Percentiles rank a stretch among this genome's conserved stretches.
phyloP scores from a whole-genome alignment of 805 yeast genomes.

The Myxozyma monticola region DNA sequence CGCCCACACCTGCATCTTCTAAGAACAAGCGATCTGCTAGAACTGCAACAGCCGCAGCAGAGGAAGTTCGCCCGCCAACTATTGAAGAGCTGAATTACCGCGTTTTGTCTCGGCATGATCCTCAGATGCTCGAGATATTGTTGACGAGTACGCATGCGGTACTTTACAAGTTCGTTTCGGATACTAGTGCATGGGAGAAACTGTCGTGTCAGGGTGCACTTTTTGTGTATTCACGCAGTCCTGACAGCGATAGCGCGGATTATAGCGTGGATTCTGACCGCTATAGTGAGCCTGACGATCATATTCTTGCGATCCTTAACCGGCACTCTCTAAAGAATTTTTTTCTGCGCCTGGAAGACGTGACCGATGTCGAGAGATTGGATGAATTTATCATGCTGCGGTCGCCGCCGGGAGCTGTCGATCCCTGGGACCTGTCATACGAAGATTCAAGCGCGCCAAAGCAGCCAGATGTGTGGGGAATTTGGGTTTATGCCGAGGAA shows the following conservation, averaged over 20 bases:
- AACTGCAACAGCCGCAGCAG: neutral
- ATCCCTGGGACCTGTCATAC: conserved; percentile 21
- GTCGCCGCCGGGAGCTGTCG: conserved; percentile 20
- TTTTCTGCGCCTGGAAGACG: conserved; percentile 18
- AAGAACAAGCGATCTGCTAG: too few relatives aligned
- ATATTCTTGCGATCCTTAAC: conserved; percentile 20
- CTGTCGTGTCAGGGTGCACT: conserved; percentile 42
- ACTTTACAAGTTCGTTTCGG: conserved; percentile 41
- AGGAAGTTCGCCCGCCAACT: neutral
- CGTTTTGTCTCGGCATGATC: conserved; percentile 42
- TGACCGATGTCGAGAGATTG: conserved; percentile 26
- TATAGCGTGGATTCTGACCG: neutral
- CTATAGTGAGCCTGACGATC: conserved; percentile 4
- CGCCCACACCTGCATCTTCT: too few relatives aligned
- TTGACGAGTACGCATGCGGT: conserved; percentile 44
- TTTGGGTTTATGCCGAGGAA: conserved; percentile 22
- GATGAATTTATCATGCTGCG: conserved; percentile 28
- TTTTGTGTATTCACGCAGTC: conserved; percentile 41
- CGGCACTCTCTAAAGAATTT: conserved; percentile 27
- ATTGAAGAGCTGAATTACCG: conserved; percentile 33
- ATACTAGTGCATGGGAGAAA: conserved; percentile 42
- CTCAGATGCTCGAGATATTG: conserved; percentile 39
- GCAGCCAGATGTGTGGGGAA: conserved; percentile 31
- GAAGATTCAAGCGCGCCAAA: conserved; percentile 15
- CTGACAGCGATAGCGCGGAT: conserved; percentile 13